Conservation (phyloP, 306 rosid genomes). For the Canavalia gladiata region DNA sequence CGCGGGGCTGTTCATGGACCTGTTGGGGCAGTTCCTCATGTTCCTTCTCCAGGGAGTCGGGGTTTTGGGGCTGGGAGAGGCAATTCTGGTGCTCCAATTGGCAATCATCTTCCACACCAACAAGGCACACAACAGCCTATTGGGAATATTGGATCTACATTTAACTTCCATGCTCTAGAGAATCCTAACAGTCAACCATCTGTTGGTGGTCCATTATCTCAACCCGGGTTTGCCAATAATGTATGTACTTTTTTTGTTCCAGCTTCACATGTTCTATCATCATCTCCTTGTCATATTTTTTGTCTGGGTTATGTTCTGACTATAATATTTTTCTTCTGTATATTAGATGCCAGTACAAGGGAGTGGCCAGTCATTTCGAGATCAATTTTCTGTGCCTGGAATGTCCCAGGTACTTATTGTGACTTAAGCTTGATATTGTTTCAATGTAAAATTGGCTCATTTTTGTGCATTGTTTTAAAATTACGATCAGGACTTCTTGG, state of each 20-base stretch:
- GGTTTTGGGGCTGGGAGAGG: slow-evolving; percentile 98
- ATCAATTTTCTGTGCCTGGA: slow-evolving; percentile 92
- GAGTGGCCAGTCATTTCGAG: slow-evolving; percentile 83
- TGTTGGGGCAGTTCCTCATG: slow-evolving; percentile 99
- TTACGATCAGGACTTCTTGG: slow-evolving; percentile 84
- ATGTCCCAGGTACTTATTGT: slow-evolving; percentile 83
- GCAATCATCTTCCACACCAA: slow-evolving; percentile 91
- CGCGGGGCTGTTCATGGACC: slow-evolving; percentile 99
- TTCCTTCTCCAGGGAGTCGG: slow-evolving; percentile 90
- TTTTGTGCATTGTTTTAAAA: slow-evolving; percentile 38
- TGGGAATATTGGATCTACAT: slow-evolving; percentile 83
- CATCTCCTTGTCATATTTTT: not conserved
- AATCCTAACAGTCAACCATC: slow-evolving; percentile 98
- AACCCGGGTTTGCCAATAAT: slow-evolving; percentile 96
- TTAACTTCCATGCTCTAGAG: slow-evolving; percentile 85
- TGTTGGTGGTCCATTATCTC: slow-evolving; percentile 94
- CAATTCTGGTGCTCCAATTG: slow-evolving; percentile 81
- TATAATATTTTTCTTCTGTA: slow-evolving; percentile 40
- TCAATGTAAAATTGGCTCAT: slow-evolving; percentile 33
- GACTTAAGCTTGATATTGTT: slow-evolving; percentile 37
- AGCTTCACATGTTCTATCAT: slow-evolving; percentile 23
- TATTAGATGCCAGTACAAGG: slow-evolving; percentile 89
- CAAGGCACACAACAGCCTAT: slow-evolving; percentile 84
- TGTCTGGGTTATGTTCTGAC: slow-evolving; percentile 42
- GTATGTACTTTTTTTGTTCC: slow-evolving; percentile 51